Base-by-base conservation (phyloP, 2,329 filamentous ascomycete genomes). In the Annulohypoxylon truncatum region DNA sequence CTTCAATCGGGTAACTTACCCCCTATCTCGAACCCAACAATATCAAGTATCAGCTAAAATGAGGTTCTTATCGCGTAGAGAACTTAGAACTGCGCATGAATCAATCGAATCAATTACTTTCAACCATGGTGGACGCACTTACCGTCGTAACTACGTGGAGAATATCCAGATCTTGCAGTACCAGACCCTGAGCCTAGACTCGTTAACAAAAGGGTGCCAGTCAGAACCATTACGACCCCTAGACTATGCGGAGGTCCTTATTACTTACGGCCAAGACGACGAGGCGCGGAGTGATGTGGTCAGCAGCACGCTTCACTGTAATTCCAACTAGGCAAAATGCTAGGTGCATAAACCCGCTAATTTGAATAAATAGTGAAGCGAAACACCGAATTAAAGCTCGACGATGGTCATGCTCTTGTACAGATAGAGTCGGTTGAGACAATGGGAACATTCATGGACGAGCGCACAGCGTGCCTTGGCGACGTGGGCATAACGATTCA, bases 231-330 rank as follows among this genome's bases (percentile, higher is more conserved):
- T 53, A 18, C 33, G 44, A 10, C 63, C 55, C 5, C 38, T 70
- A 20, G 61, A 71, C 13, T 66, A 68, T 33, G 64, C 69, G n/a
- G 58, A 70, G 20, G 42, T 69, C 10, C n/a, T 69, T 24, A 51
- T 70, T 31, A 58, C 61, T 28, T 68, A 67, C 9, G 52, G 53
- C 4, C 13, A 66, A 4, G 53, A 69, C 10, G 57, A 56, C 13
- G 20, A 31, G 26, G 52, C 48, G 40, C 20, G 40, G 3, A 28
- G 18, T 35, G 64, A 69, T 22, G 46, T 66, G 13, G n/a, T 48
- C 18, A 67, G 31, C 13, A 68, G 48, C 29, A 38, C 55, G 2
- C 61, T 71, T 29, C 60, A 61, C 28, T 59, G 68, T 69, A 35
- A 58, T 61, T 58, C 13, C 10, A 26, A 58, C 3, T 5, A 3